Percentiles rank a stretch among this genome's conserved stretches.
These are phyloP conservation scores for Pyricularia grisea DNA, from an alignment of 2,329 filamentous ascomycete species.

Conservation along the genomic window DNA sequence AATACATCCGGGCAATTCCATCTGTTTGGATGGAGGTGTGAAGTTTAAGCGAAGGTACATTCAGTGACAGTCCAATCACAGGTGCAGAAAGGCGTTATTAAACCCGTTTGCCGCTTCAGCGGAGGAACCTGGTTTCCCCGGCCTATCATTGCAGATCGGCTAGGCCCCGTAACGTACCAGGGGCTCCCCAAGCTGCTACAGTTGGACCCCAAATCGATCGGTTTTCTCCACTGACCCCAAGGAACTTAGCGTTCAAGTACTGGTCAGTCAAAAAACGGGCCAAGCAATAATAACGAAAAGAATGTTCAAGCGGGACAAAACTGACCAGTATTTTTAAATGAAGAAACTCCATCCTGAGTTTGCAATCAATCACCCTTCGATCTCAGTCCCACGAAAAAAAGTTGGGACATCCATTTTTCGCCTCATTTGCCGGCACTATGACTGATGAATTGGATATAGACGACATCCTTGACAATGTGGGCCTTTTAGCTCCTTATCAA, in stretches of 20 bases:
- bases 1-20: no score
- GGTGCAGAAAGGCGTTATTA: no score
- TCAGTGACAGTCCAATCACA: no score
- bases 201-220: not conserved
- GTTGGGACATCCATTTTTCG: not conserved
- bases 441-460: not conserved
- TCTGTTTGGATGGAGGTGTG: no score
- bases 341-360: not conserved
- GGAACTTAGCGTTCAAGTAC: not conserved
- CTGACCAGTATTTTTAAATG: not conserved
- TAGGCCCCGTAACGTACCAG: not conserved
- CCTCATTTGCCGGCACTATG: not conserved
- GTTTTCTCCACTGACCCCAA: not conserved
- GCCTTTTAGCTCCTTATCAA: not conserved
- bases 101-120: no score
- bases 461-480: not conserved
- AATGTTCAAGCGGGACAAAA: not conserved
- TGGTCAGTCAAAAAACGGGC: not conserved
- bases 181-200: not conserved
- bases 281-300: not conserved
- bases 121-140: no score
- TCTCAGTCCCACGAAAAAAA: not conserved
- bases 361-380: not conserved
- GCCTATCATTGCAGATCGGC: no score
- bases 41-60: no score